Percentiles rank a stretch among this genome's conserved stretches.
These are phyloP conservation scores for Coffea canephora DNA, from an alignment of 257 asterid species.

Conservation along the genomic window DNA sequence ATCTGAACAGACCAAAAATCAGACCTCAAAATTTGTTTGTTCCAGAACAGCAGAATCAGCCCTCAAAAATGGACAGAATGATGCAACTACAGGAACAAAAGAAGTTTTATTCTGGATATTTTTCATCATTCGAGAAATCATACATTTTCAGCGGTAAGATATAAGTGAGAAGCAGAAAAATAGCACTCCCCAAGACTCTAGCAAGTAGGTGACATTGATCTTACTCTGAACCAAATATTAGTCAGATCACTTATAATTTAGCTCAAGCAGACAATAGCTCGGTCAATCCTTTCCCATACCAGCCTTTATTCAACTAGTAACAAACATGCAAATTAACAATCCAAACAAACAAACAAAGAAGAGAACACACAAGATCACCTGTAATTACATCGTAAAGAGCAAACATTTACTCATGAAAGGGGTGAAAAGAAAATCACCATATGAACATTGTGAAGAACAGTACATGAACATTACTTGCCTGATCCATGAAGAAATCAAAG, in stretches of 20 bases:
- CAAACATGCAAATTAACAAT: neutral
- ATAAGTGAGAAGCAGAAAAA: neutral
- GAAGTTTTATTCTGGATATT: neutral
- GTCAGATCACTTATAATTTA: neutral
- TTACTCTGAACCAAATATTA: neutral
- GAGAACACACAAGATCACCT: neutral
- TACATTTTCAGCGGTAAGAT: neutral
- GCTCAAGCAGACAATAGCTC: neutral
- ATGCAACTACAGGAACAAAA: neutral
- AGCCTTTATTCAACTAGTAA: neutral
- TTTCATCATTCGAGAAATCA: neutral
- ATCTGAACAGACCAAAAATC: neutral
- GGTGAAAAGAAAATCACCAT: neutral
- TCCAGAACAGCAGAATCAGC: too few species aligned
- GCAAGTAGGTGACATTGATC: neutral
- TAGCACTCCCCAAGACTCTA: neutral
- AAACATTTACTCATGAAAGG: too few species aligned
- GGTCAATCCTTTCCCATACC: neutral
- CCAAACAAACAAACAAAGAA: neutral
- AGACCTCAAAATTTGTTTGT: neutral
- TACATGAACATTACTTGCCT: constrained; percentile 48
- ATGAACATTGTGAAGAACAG: neutral
- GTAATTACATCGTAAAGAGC: neutral
- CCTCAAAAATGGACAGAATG: neutral
- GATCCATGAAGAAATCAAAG: constrained; percentile 74